Evolutionary conservation across 2,329 filamentous ascomycete genomes (phyloP).

Genomic region (Diatrype stigma): DNA sequence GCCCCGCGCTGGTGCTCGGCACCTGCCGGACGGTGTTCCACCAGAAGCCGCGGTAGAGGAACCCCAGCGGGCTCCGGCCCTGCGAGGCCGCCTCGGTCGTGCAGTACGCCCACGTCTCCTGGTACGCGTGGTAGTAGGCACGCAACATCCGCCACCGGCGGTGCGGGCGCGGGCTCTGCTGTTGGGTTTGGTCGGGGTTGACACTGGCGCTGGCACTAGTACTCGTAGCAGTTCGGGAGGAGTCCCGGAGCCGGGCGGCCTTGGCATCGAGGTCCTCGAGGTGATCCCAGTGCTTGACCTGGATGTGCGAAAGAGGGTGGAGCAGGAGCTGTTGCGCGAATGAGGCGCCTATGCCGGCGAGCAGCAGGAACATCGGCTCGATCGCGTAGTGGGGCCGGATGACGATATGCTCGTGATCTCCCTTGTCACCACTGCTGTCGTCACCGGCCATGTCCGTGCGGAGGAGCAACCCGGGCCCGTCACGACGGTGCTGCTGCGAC

Average conservation of each 20-base stretch:
- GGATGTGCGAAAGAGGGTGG: constrained; percentile 68
- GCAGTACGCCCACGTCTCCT: constrained; percentile 62
- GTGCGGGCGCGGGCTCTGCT: no score
- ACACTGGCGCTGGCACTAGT: no score
- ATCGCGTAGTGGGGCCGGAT: constrained; percentile 73
- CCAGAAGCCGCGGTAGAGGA: constrained; percentile 70
- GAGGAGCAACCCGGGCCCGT: neutral
- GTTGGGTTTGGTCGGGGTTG: constrained; percentile 28
- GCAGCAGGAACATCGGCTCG: constrained; percentile 66
- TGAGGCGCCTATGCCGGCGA: constrained; percentile 66
- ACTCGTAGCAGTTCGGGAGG: no score
- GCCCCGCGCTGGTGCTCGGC: constrained; percentile 69
- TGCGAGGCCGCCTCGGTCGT: constrained; percentile 50
- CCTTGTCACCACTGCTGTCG: constrained; percentile 7
- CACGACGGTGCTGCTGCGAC: no score
- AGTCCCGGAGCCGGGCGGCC: constrained; percentile 41
- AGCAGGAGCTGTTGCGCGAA: constrained; percentile 64
- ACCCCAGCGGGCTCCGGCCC: constrained; percentile 53
- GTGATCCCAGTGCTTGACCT: constrained; percentile 68
- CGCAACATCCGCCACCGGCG: constrained; percentile 51
- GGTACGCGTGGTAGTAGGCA: constrained; percentile 68
- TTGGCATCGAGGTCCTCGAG: constrained; percentile 67
- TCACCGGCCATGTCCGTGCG: constrained; percentile 15
- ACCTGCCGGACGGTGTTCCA: constrained; percentile 69
- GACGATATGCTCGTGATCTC: constrained; percentile 34